These are phyloP conservation scores for Raphanus sativus DNA, from an alignment of 345 rosid genomes.

Conservation along the genomic window DNA sequence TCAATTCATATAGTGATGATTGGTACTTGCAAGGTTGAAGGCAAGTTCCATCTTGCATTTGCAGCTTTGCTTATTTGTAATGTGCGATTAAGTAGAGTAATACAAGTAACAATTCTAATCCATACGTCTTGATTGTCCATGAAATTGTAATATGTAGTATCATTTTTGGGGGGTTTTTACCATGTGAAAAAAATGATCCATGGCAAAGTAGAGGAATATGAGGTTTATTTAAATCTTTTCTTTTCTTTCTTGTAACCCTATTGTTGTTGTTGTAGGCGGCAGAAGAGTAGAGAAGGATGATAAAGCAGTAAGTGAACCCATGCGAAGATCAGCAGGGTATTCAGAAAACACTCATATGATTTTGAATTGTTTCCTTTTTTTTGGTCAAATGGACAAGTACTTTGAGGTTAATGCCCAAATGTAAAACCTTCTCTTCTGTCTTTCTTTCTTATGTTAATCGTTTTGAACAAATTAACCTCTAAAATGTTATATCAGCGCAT, in stretches of 20 bases:
- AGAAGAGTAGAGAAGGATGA: slow-evolving; percentile 7
- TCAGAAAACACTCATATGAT: slow-evolving; percentile 2
- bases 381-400: not conserved
- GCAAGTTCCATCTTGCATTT: not conserved
- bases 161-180: not conserved
- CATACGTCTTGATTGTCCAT: not conserved
- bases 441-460: not conserved
- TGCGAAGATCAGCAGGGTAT: not conserved
- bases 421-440: not conserved
- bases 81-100: not conserved
- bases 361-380: slow-evolving; percentile 9
- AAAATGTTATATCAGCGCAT: not conserved
- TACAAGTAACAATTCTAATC: not conserved
- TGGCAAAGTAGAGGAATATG: not conserved
- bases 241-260: not conserved
- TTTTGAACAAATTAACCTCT: not conserved
- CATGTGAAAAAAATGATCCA: not conserved
- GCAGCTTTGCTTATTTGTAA: not conserved
- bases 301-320: not conserved
- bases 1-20: not conserved
- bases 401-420: not conserved
- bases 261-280: slow-evolving; percentile 14
- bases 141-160: not conserved
- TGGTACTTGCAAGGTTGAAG: not conserved
- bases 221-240: not conserved